Evolutionary conservation across 768 basidiomycete species (phyloP).

Genomic region (Astraeus odoratus): DNA sequence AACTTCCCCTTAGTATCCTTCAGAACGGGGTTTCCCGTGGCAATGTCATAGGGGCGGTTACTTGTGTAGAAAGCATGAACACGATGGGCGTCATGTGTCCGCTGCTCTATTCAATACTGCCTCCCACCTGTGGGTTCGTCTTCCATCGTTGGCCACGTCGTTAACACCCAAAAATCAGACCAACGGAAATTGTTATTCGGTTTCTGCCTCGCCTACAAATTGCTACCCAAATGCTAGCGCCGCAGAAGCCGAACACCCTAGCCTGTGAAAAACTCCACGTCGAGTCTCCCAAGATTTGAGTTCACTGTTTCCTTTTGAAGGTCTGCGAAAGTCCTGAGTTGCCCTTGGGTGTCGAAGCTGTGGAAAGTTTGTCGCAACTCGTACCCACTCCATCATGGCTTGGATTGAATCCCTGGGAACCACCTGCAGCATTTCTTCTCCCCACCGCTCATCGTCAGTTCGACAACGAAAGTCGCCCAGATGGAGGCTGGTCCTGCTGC

Average conservation of each 20-base stretch:
- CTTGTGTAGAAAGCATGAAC: neutral
- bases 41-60: neutral
- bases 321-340: neutral
- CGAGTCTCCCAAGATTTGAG: neutral
- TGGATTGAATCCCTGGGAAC: neutral
- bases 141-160: neutral
- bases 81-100: neutral
- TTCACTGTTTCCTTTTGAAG: slow-evolving; percentile 1
- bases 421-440: neutral
- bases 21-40: neutral
- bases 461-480: neutral
- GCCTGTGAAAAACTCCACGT: neutral
- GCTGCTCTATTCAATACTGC: neutral
- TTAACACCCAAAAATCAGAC: neutral
- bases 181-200: neutral
- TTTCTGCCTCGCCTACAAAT: neutral
- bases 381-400: too few species aligned
- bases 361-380: too few species aligned
- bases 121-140: neutral
- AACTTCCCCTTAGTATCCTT: neutral
- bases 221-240: neutral
- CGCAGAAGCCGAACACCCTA: neutral
- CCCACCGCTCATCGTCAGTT: neutral
- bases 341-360: too few species aligned
- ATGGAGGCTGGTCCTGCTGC: neutral